These are phyloP conservation scores for Fusarium sp. DNA, from an alignment of 2,329 filamentous ascomycete species.

Conservation along the genomic window DNA sequence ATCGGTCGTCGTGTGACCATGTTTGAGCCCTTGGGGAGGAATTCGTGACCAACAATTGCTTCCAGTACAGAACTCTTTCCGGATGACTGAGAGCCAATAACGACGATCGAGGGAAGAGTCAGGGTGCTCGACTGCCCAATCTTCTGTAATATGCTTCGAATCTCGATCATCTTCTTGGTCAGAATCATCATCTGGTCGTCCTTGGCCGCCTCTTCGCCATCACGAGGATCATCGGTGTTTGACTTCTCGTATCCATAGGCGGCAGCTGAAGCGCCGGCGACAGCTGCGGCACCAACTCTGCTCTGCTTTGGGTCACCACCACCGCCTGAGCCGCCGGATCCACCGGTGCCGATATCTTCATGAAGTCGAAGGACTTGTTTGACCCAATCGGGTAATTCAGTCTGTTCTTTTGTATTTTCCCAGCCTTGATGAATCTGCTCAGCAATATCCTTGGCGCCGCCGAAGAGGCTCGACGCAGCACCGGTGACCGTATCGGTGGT, in stretches of 20 bases:
- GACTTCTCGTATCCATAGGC: conserved; percentile 83
- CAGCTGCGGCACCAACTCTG: conserved; percentile 70
- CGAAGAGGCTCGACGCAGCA: conserved; percentile 77
- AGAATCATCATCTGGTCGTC: conserved; percentile 99
- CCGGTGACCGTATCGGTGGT: conserved; percentile 78
- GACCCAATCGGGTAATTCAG: conserved; percentile 81
- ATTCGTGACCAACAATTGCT: conserved; percentile 97
- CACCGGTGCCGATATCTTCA: conserved; percentile 67
- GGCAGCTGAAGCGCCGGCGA: conserved; percentile 78
- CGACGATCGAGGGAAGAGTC: conserved; percentile 95
- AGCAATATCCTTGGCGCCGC: conserved; percentile 78
- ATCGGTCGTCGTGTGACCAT: conserved; percentile 98
- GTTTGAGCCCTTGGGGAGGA: conserved; percentile 96
- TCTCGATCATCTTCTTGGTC: conserved; percentile 99
- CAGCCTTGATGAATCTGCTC: conserved; percentile 84
- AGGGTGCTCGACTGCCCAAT: conserved; percentile 92
- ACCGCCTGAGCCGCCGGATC: conserved; percentile 61
- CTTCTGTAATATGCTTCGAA: conserved; percentile 88
- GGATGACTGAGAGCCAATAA: conserved; percentile 97
- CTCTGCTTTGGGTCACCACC: conserved; percentile 67
- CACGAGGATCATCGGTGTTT: conserved; percentile 71
- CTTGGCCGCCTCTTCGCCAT: conserved; percentile 74
- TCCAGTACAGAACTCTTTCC: conserved; percentile 98
- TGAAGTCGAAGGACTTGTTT: conserved; percentile 76
- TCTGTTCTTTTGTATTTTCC: conserved; percentile 83